A percentile compares a stretch with the other conserved stretches of the same genome.
phyloP scores from a whole-genome alignment of 345 rosid genomes.

The Hibiscus trionum region DNA sequence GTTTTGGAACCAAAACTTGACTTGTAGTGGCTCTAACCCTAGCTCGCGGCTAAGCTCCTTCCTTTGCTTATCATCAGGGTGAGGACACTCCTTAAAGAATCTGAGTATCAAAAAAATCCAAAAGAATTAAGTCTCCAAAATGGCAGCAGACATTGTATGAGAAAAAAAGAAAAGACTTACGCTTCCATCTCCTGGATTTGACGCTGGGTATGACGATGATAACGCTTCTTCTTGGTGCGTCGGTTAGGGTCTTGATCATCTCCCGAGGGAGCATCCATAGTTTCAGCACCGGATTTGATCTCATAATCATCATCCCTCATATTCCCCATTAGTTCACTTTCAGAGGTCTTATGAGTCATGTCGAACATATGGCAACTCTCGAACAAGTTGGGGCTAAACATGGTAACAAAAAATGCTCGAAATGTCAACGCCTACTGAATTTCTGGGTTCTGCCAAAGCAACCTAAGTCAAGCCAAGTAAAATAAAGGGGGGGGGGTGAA shows the following conservation, averaged over 20 bases:
- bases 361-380: slow-evolving; percentile 68
- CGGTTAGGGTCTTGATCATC: slow-evolving; percentile 76
- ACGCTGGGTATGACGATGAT: slow-evolving; percentile 87
- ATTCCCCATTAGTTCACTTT: slow-evolving; percentile 44
- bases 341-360: slow-evolving; percentile 50
- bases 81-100: slow-evolving; percentile 90
- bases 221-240: slow-evolving; percentile 73
- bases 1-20: slow-evolving; percentile 98
- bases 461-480: background rate
- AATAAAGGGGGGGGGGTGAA: background rate
- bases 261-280: slow-evolving; percentile 43
- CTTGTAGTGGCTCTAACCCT: slow-evolving; percentile 75
- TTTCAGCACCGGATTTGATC: slow-evolving; percentile 69
- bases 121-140: background rate
- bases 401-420: slow-evolving; percentile 15
- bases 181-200: slow-evolving; percentile 95
- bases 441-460: slow-evolving; percentile 14
- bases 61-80: slow-evolving; percentile 94
- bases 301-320: slow-evolving; percentile 73
- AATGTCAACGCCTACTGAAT: background rate
- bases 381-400: slow-evolving; percentile 72
- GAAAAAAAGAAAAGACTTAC: slow-evolving; percentile 33
- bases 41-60: slow-evolving; percentile 79
- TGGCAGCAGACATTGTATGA: background rate
- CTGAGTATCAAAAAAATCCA: slow-evolving; percentile 23